A percentile compares a stretch with the other conserved stretches of the same genome.
Conservation (phyloP, 2,329 filamentous ascomycete genomes). For the Arthrobotrys musiformis region DNA sequence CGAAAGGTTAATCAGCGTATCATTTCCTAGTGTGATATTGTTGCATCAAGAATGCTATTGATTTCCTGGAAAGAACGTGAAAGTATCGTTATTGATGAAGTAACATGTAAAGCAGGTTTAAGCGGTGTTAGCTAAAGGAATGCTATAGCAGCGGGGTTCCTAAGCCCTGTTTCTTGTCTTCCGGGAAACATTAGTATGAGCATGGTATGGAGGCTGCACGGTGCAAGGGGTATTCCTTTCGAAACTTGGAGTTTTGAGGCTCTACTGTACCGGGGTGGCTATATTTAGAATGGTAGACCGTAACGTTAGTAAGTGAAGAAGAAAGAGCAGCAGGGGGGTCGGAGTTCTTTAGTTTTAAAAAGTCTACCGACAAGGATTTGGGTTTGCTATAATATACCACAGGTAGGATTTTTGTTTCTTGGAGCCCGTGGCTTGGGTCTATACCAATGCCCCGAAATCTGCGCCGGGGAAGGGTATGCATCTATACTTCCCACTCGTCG, state of each 20-base stretch:
- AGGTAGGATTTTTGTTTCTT: not conserved
- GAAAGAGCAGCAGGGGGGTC: not conserved
- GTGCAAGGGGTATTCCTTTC: slow-evolving; percentile 10
- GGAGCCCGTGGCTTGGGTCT: not conserved
- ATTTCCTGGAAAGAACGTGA: not conserved
- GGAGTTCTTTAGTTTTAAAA: too few species aligned
- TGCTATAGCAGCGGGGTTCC: not conserved
- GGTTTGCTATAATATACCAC: too few species aligned
- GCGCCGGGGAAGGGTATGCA: not conserved
- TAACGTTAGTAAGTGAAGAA: not conserved
- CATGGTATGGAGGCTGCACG: not conserved
- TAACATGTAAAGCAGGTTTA: slow-evolving; percentile 3
- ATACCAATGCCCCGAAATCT: not conserved
- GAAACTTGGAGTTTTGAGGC: not conserved
- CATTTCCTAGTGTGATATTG: slow-evolving; percentile 4
- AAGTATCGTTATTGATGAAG: not conserved
- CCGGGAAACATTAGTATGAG: not conserved
- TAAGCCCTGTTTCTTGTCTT: not conserved
- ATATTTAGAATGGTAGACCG: slow-evolving; percentile 5
- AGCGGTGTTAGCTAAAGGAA: slow-evolving; percentile 9
- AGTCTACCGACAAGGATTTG: too few species aligned
- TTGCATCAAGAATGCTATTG: not conserved
- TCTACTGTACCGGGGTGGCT: not conserved
- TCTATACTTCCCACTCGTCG: not conserved
- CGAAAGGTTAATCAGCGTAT: not conserved